Evolutionary conservation across 371 early-diverging fungal genomes (phyloP), one percentile per base, ranked within the genome.

Genomic region (Rhizopus microsporus): DNA sequence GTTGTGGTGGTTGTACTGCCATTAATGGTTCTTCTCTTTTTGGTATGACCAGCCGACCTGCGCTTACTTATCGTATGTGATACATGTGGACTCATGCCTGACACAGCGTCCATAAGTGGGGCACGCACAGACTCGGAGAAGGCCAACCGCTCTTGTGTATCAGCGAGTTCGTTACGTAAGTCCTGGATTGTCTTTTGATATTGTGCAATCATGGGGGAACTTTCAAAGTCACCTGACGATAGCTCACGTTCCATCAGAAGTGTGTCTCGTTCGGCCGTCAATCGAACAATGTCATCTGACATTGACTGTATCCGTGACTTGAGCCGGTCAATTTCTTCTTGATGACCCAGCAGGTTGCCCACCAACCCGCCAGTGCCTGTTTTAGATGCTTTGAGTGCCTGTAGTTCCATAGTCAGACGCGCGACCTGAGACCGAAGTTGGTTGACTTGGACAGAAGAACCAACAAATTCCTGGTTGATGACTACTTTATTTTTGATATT

Each of bases 401-500:
- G 69, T 16, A 89, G 66, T 56, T 90, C 86, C 68, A 73, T 67
- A 62, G 84, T 85, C 48, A 92, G 82, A 32, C 78, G 69, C 32
- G 78, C 80, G 35, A 90, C 78, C 67, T 88, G 84, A 0, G 87
- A 74, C 16, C 88, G 80, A 40, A 92, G 72, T 30, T 82, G 79
- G 53, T 83, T 85, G 33, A 88, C 75, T 71, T 91, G 88, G 7
- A 74, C 77, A 31, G 73, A 81, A 3, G 75, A 69, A n/a, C 75
- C 75, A 15, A 65, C 67, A 57, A 69, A 73, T 38, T 76, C 77
- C 59, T 76, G 74, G 45, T 76, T 71, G 30, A 73, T 53, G 3
- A 65, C 48, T 1, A 87, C 91, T 35, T 84, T 78, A 68, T 93
- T 95, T 54, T 89, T 88, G 59, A 94, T 94, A 60, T 92, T 90